A percentile compares a stretch with the other conserved stretches of the same genome.
phyloP scores from a whole-genome alignment of 1,139 yeast species.

The Ogataea hybrid region DNA sequence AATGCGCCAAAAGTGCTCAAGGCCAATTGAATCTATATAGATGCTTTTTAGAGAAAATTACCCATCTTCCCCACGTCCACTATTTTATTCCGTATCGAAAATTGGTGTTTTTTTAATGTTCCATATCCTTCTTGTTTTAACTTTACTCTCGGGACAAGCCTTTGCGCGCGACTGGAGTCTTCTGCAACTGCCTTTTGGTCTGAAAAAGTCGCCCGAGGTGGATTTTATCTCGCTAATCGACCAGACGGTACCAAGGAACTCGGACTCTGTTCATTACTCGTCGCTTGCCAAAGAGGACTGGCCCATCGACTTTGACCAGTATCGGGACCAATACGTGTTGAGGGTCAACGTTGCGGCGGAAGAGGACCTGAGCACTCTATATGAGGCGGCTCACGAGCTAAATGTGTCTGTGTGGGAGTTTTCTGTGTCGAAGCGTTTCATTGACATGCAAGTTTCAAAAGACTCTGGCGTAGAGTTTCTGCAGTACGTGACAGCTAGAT shows the following conservation, averaged over 20 bases:
- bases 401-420: slow-evolving; percentile 40
- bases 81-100: neutral
- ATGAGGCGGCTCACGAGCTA: slow-evolving; percentile 31
- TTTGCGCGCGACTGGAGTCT: neutral
- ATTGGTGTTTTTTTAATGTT: slow-evolving; percentile 2
- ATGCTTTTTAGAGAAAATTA: neutral
- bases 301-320: slow-evolving; percentile 51
- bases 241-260: neutral
- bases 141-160: neutral
- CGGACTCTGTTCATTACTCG: slow-evolving; percentile 27
- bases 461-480: slow-evolving; percentile 21
- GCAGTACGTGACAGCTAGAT: slow-evolving; percentile 8
- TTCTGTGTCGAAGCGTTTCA: slow-evolving; percentile 33
- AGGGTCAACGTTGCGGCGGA: slow-evolving; percentile 37
- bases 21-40: neutral
- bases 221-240: neutral
- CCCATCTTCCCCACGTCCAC: neutral
- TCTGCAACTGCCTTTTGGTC: slow-evolving; percentile 1
- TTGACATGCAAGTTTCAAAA: slow-evolving; percentile 39
- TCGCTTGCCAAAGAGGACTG: slow-evolving; percentile 30
- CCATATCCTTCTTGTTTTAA: neutral
- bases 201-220: neutral
- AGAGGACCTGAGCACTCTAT: slow-evolving; percentile 11
- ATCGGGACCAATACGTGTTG: slow-evolving; percentile 50
- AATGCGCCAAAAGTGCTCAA: neutral